phyloP scores from a whole-genome alignment of 2,329 filamentous ascomycete species.

The Ceratocystiopsis sp. region DNA sequence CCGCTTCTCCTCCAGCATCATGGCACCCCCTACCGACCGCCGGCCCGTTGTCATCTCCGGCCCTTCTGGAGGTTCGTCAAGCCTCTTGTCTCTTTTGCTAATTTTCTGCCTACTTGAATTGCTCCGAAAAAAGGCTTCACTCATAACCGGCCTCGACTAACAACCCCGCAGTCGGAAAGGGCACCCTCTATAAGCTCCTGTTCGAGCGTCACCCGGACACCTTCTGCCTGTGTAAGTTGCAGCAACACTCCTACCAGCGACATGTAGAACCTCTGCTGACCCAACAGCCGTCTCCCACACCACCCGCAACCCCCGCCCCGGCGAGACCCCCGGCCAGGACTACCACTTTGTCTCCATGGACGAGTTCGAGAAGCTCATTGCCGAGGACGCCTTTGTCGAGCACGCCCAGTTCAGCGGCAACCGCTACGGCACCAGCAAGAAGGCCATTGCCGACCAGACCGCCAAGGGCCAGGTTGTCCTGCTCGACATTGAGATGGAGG shows the following conservation, averaged over 20 bases:
- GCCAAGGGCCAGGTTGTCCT: slow-evolving; percentile 60
- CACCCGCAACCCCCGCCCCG: slow-evolving; percentile 57
- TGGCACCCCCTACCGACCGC: slow-evolving; percentile 25
- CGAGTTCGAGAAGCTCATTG: slow-evolving; percentile 51
- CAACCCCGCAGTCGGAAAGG: slow-evolving; percentile 45
- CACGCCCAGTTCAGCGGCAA: slow-evolving; percentile 73
- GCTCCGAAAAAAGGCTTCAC: background rate
- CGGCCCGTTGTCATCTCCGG: slow-evolving; percentile 64
- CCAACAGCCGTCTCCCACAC: slow-evolving; percentile 48
- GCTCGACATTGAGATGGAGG: slow-evolving; percentile 95
- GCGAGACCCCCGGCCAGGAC: slow-evolving; percentile 59
- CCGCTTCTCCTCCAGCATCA: background rate
- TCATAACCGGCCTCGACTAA: too few relatives aligned
- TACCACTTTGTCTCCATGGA: slow-evolving; percentile 62
- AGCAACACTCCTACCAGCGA: too few relatives aligned
- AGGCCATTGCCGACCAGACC: slow-evolving; percentile 45
- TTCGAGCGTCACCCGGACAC: slow-evolving; percentile 27
- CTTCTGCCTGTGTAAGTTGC: slow-evolving; percentile 8
- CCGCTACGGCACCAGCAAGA: slow-evolving; percentile 69
- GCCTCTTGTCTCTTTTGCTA: background rate
- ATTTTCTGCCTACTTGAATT: background rate
- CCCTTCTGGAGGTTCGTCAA: slow-evolving; percentile 41
- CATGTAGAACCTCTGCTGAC: too few relatives aligned
- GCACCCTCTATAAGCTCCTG: slow-evolving; percentile 58
- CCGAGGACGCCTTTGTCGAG: slow-evolving; percentile 63